phyloP scores from a whole-genome alignment of 306 rosid species.

The Ammopiptanthus mongolicus region DNA sequence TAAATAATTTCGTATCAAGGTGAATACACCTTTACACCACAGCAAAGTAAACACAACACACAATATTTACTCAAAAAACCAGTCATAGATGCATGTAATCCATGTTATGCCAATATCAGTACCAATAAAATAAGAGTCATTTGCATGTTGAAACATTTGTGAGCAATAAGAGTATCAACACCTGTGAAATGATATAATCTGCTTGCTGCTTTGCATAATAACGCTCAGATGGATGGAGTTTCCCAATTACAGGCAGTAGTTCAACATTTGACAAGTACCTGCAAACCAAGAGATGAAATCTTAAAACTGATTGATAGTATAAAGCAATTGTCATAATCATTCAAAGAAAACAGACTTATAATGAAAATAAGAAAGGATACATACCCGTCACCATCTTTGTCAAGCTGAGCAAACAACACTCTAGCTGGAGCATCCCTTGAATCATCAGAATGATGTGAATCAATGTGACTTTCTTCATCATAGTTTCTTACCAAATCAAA shows the following conservation, averaged over 20 bases:
- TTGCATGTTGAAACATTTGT: neutral
- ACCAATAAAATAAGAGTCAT: neutral
- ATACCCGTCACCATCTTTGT: slow-evolving; percentile 92
- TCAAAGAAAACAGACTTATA: slow-evolving; percentile 7
- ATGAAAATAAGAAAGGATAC: slow-evolving; percentile 7
- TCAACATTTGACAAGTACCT: slow-evolving; percentile 76
- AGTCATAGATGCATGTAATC: neutral
- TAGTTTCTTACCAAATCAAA: slow-evolving; percentile 96
- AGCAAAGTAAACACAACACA: neutral
- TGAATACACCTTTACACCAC: neutral
- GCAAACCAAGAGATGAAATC: slow-evolving; percentile 19
- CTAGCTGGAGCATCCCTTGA: slow-evolving; percentile 75
- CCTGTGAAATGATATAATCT: slow-evolving; percentile 90
- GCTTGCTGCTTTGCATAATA: slow-evolving; percentile 96
- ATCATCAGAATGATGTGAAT: slow-evolving; percentile 48
- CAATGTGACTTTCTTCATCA: slow-evolving; percentile 69
- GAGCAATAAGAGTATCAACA: slow-evolving; percentile 15
- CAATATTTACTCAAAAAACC: neutral
- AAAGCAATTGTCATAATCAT: slow-evolving; percentile 13
- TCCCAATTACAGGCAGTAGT: slow-evolving; percentile 75
- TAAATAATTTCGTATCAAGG: neutral
- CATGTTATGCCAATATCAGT: slow-evolving; percentile 12
- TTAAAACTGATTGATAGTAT: slow-evolving; percentile 11
- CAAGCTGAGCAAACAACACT: slow-evolving; percentile 74
- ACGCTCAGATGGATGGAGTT: slow-evolving; percentile 91